These are phyloP conservation scores for Dryadomyces quercus-mongolicae DNA, from an alignment of 2,329 filamentous ascomycete genomes.

Conservation along the genomic window DNA sequence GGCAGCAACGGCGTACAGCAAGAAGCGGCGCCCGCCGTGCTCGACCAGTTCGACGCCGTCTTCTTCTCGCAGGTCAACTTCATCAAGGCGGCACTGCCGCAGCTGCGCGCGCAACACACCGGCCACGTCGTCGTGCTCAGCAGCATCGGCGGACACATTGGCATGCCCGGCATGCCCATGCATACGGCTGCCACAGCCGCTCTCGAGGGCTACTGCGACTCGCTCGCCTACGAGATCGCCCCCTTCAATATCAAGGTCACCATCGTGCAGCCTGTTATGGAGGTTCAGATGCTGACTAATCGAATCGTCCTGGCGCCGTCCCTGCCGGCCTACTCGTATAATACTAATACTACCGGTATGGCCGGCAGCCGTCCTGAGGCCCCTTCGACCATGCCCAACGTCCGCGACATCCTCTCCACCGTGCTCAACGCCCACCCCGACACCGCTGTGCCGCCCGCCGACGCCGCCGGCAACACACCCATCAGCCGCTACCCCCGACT, in stretches of 20 bases:
- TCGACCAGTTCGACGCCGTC: slow-evolving; percentile 86
- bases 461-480: slow-evolving; percentile 44
- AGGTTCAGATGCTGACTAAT: slow-evolving; percentile 79
- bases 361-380: slow-evolving; percentile 38
- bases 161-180: slow-evolving; percentile 80
- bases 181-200: slow-evolving; percentile 92
- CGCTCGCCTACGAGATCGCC: slow-evolving; percentile 87
- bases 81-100: slow-evolving; percentile 76
- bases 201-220: slow-evolving; percentile 90
- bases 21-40: slow-evolving; percentile 59
- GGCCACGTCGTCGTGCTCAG: slow-evolving; percentile 87
- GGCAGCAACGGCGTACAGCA: slow-evolving; percentile 21
- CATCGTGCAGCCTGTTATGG: slow-evolving; percentile 89
- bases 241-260: slow-evolving; percentile 96
- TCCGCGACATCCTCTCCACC: slow-evolving; percentile 71
- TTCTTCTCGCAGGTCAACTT: slow-evolving; percentile 96
- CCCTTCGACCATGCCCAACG: slow-evolving; percentile 32
- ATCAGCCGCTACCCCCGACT: slow-evolving; percentile 64
- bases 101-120: slow-evolving; percentile 65
- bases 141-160: slow-evolving; percentile 83
- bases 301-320: slow-evolving; percentile 74
- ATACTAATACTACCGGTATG: neutral
- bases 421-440: slow-evolving; percentile 67
- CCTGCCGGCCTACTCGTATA: slow-evolving; percentile 37
- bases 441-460: slow-evolving; percentile 31